Evolutionary conservation across 306 rosid genomes (phyloP), one percentile per base, ranked within the genome.

Genomic region (Potentilla sterilis): DNA sequence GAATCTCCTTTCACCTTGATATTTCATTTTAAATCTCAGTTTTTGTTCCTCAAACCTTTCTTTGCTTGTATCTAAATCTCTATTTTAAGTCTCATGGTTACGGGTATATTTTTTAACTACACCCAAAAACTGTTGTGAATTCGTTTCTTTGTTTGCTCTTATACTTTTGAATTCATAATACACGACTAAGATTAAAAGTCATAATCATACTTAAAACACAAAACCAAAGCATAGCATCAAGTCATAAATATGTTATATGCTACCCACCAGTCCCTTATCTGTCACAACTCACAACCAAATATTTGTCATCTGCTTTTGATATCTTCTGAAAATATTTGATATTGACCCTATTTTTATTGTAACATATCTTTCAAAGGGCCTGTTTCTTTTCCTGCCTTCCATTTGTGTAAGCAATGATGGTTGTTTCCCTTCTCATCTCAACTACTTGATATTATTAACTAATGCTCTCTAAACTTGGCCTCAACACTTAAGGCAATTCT

Each of bases 361-460:
- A 41, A 44, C 78, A 67, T 86, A 78, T 80, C 37, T 43, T n/a
- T n/a, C 47, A 75, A 69, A 83, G 79, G 77, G 62, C 54, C 77
- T 71, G 28, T 69, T 84, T 81, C 84, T 79, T 82, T 91, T 88
- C 77, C 78, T 28, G 72, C 3, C 49, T 85, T 58, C 63, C 77
- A 87, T 87, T 85, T 88, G 86, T 85, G 89, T 80, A 51, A 81
- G 80, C 86, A 85, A 90, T 91, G 77, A 94, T 89, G 82, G 85
- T 80, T 83, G 91, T 86, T 84, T 81, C 90, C 86, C 38, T 78
- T 81, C 82, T 66, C 86, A 74, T 82, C 51, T 83, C 57, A 66
- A 68, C 78, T 48, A 9, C 73, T 85, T 81, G 79, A 73, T 82
- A 69, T 86, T 72, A 71, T 82, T 80, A 35, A 75, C 76, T 74